phyloP scores from a whole-genome alignment of 192 early-diverging fungal species.

The Paraglomus brasilianum region DNA sequence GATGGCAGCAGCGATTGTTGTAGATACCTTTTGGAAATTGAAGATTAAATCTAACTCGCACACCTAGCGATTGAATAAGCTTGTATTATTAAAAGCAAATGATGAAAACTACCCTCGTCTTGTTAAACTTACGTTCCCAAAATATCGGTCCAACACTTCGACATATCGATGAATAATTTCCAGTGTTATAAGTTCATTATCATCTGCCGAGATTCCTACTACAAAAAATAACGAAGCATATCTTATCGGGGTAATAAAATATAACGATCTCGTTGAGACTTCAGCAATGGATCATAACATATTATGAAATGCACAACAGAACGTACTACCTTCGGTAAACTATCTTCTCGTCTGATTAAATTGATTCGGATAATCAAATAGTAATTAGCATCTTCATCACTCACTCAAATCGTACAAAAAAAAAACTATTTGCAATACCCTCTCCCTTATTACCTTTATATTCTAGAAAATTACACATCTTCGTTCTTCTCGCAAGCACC shows the following conservation, averaged over 20 bases:
- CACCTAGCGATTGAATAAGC: conserved; percentile 45
- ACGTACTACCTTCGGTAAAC: conserved; percentile 57
- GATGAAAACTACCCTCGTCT: background rate
- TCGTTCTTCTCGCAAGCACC: conserved; percentile 81
- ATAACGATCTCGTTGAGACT: conserved; percentile 21
- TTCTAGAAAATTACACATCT: conserved; percentile 99
- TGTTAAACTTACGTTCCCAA: conserved; percentile 73
- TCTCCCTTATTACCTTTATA: conserved; percentile 69
- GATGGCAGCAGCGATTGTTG: background rate
- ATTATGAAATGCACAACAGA: background rate
- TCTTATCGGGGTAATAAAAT: conserved; percentile 46
- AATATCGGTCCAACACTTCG: conserved; percentile 95
- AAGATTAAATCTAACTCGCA: conserved; percentile 98
- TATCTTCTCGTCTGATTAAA: conserved; percentile 54
- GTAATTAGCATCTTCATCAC: background rate
- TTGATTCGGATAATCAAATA: background rate
- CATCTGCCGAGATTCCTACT: conserved; percentile 86
- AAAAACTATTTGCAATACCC: background rate
- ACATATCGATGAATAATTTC: conserved; percentile 99
- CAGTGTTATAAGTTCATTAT: conserved; percentile 92
- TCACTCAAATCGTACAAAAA: conserved; percentile 6
- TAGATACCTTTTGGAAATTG: conserved; percentile 81
- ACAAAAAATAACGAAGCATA: conserved; percentile 97
- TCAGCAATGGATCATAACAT: background rate
- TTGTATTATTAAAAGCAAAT: conserved; percentile 2